A percentile compares a stretch with the other conserved stretches of the same genome.
phyloP scores from a whole-genome alignment of 495 filamentous ascomycete genomes.

The Podospora appendiculata region DNA sequence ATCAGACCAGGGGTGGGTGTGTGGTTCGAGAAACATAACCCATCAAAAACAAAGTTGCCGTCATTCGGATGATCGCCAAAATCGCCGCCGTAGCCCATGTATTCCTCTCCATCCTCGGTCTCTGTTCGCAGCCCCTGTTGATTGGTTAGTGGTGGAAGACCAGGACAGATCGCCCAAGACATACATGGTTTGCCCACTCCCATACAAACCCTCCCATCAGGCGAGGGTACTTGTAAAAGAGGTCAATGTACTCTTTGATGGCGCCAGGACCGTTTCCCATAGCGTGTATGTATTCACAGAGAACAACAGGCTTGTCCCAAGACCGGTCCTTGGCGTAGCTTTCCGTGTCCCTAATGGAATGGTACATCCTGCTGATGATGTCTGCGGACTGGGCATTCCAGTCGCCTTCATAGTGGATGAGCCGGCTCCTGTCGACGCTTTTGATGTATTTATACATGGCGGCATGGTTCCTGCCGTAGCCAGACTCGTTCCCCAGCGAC shows the following conservation, averaged over 20 bases:
- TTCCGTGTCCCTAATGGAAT: slow-evolving; percentile 40
- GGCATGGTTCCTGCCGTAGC: slow-evolving; percentile 59
- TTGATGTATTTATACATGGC: slow-evolving; percentile 62
- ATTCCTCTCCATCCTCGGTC: slow-evolving; percentile 44
- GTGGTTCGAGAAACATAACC: slow-evolving; percentile 53
- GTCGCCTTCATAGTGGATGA: slow-evolving; percentile 65
- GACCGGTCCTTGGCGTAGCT: slow-evolving; percentile 29
- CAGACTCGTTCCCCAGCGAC: slow-evolving; percentile 67
- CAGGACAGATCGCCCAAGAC: neutral
- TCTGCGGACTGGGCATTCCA: slow-evolving; percentile 51
- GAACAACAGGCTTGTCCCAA: slow-evolving; percentile 50
- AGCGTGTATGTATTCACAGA: slow-evolving; percentile 65
- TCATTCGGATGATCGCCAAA: slow-evolving; percentile 67
- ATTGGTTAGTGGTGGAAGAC: slow-evolving; percentile 3
- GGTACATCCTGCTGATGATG: slow-evolving; percentile 63
- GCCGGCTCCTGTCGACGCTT: slow-evolving; percentile 45
- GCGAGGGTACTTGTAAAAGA: slow-evolving; percentile 53
- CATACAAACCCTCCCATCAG: slow-evolving; percentile 68
- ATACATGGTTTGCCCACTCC: slow-evolving; percentile 68
- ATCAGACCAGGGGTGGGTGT: slow-evolving; percentile 50
- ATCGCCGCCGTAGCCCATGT: slow-evolving; percentile 65
- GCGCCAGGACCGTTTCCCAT: slow-evolving; percentile 71
- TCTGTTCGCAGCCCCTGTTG: slow-evolving; percentile 47
- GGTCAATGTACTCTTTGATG: slow-evolving; percentile 60
- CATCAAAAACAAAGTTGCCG: slow-evolving; percentile 61